These are phyloP conservation scores for Pulveroboletus sp. DNA, from an alignment of 768 basidiomycete species.

Conservation along the genomic window DNA sequence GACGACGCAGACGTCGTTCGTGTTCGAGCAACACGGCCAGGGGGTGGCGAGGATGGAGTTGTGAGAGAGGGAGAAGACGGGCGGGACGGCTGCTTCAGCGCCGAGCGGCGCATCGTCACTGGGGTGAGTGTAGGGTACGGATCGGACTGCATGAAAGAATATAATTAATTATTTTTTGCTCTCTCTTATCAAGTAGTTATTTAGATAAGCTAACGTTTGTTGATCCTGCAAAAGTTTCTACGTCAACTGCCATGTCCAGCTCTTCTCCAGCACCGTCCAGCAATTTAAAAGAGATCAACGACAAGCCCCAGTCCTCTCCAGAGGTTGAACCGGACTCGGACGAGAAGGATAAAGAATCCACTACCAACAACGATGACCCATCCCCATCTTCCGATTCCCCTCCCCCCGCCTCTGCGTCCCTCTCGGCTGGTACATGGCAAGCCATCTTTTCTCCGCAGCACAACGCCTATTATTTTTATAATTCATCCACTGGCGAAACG, in stretches of 20 bases:
- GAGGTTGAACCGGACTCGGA: slow-evolving; percentile 2
- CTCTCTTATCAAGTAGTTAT: not conserved
- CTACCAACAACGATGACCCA: not conserved
- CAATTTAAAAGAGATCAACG: not conserved
- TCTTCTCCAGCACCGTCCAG: slow-evolving; percentile 2
- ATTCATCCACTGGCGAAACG: slow-evolving; percentile 67
- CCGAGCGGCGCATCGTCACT: slow-evolving; percentile 41
- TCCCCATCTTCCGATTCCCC: not conserved
- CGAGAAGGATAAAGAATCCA: slow-evolving; percentile 3
- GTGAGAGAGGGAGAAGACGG: slow-evolving; percentile 17
- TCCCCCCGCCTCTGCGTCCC: slow-evolving; percentile 14
- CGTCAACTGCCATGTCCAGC: slow-evolving; percentile 13
- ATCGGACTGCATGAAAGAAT: slow-evolving; percentile 1
- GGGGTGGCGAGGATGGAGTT: slow-evolving; percentile 23
- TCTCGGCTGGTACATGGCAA: slow-evolving; percentile 55
- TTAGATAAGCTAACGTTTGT: too few species aligned
- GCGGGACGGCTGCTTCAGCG: slow-evolving; percentile 44
- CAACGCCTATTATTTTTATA: slow-evolving; percentile 85
- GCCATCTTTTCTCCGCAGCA: slow-evolving; percentile 75
- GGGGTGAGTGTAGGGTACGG: slow-evolving; percentile 12
- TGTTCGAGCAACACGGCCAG: too few species aligned
- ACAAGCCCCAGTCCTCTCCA: not conserved
- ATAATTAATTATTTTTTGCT: slow-evolving; percentile 5
- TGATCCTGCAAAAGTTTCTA: too few species aligned
- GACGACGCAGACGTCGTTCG: slow-evolving; percentile 19